Conservation (phyloP, 768 basidiomycete genomes). For the Hygrocybe punicea region DNA sequence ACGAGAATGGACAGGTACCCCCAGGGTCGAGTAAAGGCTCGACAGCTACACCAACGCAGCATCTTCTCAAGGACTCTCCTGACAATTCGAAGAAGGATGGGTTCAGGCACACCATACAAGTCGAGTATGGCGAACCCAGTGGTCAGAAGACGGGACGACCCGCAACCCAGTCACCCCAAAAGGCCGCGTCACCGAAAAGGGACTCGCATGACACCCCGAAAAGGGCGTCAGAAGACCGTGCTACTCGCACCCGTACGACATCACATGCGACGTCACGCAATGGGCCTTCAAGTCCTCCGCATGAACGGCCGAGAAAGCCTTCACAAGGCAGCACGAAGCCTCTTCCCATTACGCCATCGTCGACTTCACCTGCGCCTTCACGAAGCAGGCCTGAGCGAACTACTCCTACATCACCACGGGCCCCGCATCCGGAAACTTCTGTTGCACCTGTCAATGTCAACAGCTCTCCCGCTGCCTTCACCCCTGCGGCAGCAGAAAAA, state of each 20-base stretch:
- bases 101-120: slow-evolving; percentile 91
- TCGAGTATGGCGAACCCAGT: slow-evolving; percentile 80
- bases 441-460: slow-evolving; percentile 22
- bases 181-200: neutral
- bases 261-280: neutral
- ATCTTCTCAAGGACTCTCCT: slow-evolving; percentile 2
- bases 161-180: neutral
- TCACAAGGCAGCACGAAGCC: slow-evolving; percentile 35
- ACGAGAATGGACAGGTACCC: slow-evolving; percentile 2
- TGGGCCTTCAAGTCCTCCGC: neutral
- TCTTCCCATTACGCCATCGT: slow-evolving; percentile 20
- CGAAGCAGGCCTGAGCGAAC: slow-evolving; percentile 1
- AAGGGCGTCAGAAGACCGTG: neutral
- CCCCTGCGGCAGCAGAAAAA: slow-evolving; percentile 17
- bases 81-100: slow-evolving; percentile 12
- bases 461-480: slow-evolving; percentile 39
- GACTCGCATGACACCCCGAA: slow-evolving; percentile 2
- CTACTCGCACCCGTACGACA: neutral
- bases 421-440: neutral
- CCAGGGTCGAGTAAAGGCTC: neutral
- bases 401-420: slow-evolving; percentile 2
- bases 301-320: slow-evolving; percentile 19
- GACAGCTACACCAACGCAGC: neutral
- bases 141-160: slow-evolving; percentile 15
- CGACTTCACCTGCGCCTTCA: slow-evolving; percentile 8